These are phyloP conservation scores for Leptographium procerum DNA, from an alignment of 2,329 filamentous ascomycete species.

Conservation along the genomic window DNA sequence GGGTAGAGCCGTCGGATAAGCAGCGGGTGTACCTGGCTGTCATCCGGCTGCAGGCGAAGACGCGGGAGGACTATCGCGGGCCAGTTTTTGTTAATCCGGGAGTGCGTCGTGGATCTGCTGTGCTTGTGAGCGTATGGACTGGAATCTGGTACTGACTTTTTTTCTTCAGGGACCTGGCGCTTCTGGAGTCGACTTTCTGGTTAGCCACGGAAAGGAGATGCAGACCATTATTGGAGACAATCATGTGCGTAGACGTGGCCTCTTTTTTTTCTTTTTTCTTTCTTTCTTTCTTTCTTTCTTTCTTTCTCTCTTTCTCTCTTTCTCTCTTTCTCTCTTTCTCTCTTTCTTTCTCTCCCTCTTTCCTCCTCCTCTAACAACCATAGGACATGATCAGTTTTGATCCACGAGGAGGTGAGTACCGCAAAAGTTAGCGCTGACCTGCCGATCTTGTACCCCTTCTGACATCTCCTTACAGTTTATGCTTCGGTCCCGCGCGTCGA, in stretches of 20 bases:
- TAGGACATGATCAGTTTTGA: slow-evolving; percentile 39
- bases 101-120: no score
- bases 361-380: neutral
- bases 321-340: no score
- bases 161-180: slow-evolving; percentile 41
- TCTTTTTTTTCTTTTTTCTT: no score
- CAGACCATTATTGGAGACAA: slow-evolving; percentile 36
- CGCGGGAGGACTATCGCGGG: slow-evolving; percentile 16
- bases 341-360: no score
- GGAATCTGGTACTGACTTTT: no score
- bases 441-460: no score
- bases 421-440: neutral
- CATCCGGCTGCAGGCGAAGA: slow-evolving; percentile 21
- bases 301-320: no score
- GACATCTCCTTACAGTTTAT: slow-evolving; percentile 22
- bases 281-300: no score
- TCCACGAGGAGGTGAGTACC: slow-evolving; percentile 29
- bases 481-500: slow-evolving; percentile 37
- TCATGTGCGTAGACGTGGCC: slow-evolving; percentile 26
- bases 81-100: slow-evolving; percentile 28
- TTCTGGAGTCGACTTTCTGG: slow-evolving; percentile 26
- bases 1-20: slow-evolving; percentile 23
- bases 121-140: no score
- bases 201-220: slow-evolving; percentile 19
- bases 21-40: slow-evolving; percentile 23